Conservation (phyloP, 768 basidiomycete genomes). For the Lentinula lateritia region DNA sequence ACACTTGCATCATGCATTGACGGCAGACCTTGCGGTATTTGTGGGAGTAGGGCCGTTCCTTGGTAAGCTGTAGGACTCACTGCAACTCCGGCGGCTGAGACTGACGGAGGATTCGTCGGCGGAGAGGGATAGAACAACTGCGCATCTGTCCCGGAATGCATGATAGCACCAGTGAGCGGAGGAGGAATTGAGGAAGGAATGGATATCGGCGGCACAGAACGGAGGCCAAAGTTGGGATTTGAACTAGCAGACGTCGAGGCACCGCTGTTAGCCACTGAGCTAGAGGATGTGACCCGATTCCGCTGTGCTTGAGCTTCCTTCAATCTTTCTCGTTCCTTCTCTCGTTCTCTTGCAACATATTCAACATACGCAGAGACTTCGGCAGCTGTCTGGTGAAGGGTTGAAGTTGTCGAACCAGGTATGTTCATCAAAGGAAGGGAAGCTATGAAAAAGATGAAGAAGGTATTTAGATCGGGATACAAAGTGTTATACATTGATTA, state of each 20-base stretch:
- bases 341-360: constrained; percentile 68
- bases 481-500: not conserved
- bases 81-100: not conserved
- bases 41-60: constrained; percentile 7
- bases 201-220: constrained; percentile 3
- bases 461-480: not conserved
- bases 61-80: constrained; percentile 19
- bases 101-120: constrained; percentile 9
- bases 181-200: not conserved
- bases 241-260: constrained; percentile 17
- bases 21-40: constrained; percentile 9
- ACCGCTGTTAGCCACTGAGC: constrained; percentile 16
- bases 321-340: constrained; percentile 70
- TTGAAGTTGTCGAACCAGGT: constrained; percentile 26
- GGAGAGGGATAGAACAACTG: constrained; percentile 16
- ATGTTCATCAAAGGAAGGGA: constrained; percentile 11
- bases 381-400: constrained; percentile 40
- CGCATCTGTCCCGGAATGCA: constrained; percentile 1
- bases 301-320: constrained; percentile 38
- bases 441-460: not conserved
- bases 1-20: constrained; percentile 15
- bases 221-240: not conserved
- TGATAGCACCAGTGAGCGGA: not conserved
- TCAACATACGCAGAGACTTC: constrained; percentile 73
- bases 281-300: constrained; percentile 9